Base-by-base conservation (phyloP, 2,329 filamentous ascomycete genomes). In the Pseudonectria buxi region DNA sequence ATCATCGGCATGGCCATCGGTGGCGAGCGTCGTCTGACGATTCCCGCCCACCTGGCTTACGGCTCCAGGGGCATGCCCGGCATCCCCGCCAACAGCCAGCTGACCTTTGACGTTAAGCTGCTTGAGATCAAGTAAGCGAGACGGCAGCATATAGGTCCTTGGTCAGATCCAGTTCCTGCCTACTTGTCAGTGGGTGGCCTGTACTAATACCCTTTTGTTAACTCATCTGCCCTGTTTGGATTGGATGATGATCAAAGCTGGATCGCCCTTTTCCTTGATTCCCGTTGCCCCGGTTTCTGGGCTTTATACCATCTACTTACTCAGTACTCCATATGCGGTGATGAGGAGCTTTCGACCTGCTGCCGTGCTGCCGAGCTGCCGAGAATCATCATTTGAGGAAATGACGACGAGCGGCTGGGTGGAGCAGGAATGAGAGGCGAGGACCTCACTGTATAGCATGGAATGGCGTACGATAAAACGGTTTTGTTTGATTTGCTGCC, bases 41-140 rank as follows among this genome's bases (percentile, higher is more conserved):
- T 98, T 55, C 94, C 94, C 31, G 73, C 92, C 31, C 70, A 83
- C 54, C 78, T 90, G 40, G 94, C 84, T 54, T 98, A 98, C 64
- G 92, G 94, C 65, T 88, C 78, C 67, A 83, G 86, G 69, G 71
- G 74, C 43, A 66, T 85, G 15, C 84, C 87, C 33, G 88, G 84
- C 49, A 96, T 98, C 53, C 92, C 92, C 15, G 76, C 74, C 53
- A 95, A 96, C 77, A 90, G 87, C 62, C 86, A 83, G 50, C 69
- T 98, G 62, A 77, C 84, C 60, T 98, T 98, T 63, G 94, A 98
- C 62, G 74, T 92, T 55, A 92, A 90, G 74, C 71, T 89, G 35
- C 68, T 90, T 36, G 81, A 84, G 64, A 86, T 88, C 66, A 88
- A 88, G 72, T 89, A 81, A 71, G 65, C 39, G 45, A 32, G 30